Conservation (phyloP, 192 early-diverging fungal genomes). For the Rhizophagus sp. region DNA sequence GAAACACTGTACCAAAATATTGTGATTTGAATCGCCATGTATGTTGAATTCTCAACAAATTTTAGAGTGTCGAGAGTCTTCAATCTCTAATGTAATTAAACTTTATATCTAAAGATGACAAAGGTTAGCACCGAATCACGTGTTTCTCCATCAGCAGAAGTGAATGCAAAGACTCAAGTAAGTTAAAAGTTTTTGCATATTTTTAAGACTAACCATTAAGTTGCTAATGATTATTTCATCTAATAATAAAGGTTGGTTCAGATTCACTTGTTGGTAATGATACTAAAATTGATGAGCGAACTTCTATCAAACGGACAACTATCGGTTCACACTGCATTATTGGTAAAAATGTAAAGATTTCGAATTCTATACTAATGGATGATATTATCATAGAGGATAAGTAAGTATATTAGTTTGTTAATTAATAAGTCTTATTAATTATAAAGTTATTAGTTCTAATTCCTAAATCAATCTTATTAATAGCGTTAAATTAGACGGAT, state of each 20-base stretch:
- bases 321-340: constrained; percentile 94
- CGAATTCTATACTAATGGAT: constrained; percentile 96
- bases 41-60: constrained; percentile 32
- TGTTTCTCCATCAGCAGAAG: constrained; percentile 69
- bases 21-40: constrained; percentile 86
- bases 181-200: not conserved
- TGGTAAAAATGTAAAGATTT: constrained; percentile 95
- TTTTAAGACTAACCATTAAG: too few relatives aligned
- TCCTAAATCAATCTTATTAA: not conserved
- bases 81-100: too few relatives aligned
- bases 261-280: constrained; percentile 92
- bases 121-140: constrained; percentile 51
- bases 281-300: constrained; percentile 87
- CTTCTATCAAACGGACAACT: constrained; percentile 91
- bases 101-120: constrained; percentile 36
- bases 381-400: constrained; percentile 90
- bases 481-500: constrained; percentile 85
- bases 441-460: constrained; percentile 2
- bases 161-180: constrained; percentile 53
- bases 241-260: constrained; percentile 64
- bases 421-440: not conserved
- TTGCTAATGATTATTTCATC: too few relatives aligned
- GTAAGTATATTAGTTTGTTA: constrained; percentile 36
- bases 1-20: constrained; percentile 80
- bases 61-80: not conserved